These are phyloP conservation scores for Papilionanthe hybrid DNA, from an alignment of 116 monocot genomes.

Conservation along the genomic window DNA sequence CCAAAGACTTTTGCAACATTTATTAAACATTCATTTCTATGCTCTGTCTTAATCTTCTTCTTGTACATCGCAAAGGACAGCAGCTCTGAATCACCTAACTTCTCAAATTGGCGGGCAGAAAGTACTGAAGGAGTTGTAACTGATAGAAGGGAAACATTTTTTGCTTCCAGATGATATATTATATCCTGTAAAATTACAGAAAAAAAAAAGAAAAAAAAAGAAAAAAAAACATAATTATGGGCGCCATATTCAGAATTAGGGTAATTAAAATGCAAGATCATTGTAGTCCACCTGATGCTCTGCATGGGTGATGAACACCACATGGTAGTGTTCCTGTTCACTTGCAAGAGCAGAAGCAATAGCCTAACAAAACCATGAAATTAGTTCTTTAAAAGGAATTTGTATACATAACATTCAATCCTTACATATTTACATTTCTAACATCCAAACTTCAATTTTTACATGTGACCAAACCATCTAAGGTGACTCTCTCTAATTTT, in stretches of 20 bases:
- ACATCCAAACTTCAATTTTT: too few species aligned
- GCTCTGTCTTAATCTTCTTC: constrained; percentile 37
- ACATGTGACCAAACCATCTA: too few species aligned
- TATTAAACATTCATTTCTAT: constrained; percentile 61
- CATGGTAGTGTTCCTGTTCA: constrained; percentile 50
- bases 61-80: constrained; percentile 35
- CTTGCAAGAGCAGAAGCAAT: constrained; percentile 68
- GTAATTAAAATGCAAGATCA: neutral
- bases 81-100: constrained; percentile 13
- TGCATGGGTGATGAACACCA: constrained; percentile 60
- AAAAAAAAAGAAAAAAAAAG: constrained; percentile 3
- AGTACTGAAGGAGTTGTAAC: constrained; percentile 61
- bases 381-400: neutral
- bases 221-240: constrained; percentile 2
- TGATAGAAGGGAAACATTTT: constrained; percentile 43
- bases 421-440: too few species aligned
- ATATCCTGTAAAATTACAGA: constrained; percentile 30
- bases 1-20: constrained; percentile 52
- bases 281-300: constrained; percentile 55
- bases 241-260: neutral
- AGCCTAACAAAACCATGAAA: constrained; percentile 32
- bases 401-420: too few species aligned
- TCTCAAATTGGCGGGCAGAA: constrained; percentile 19
- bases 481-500: too few species aligned
- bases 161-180: constrained; percentile 23